Evolutionary conservation across 192 early-diverging fungal species (phyloP), one percentile per base, ranked within the genome.

Genomic region (Entomortierella beljakovae): DNA sequence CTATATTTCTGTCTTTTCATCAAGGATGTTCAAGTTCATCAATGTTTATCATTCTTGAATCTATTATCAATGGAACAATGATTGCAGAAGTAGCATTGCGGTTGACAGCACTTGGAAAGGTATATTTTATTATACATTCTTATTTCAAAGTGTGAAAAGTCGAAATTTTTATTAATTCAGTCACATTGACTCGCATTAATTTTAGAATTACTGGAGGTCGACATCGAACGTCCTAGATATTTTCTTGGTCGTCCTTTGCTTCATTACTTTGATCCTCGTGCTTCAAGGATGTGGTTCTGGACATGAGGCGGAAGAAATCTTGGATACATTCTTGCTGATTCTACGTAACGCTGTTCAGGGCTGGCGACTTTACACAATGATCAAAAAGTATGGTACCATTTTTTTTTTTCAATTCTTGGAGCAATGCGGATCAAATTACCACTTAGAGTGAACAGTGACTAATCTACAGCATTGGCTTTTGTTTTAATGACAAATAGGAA

Each of bases 181-280:
- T 46, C 43, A 46, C 43, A 15, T 20, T 46, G 20, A 46, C 15
- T 15, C 15, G 5, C 23, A 7, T 15, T 8, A 53, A 6, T 35
- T 15, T 38, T 69, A 90, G 87, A 64, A 67, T 49, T 88, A 85
- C 38, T 90, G 87, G 87, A 82, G 79, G 34, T 92, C 92, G 7
- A 82, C 87, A 64, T 92, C 89, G 85, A 94, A 94, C 73, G 82
- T 90, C 57, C 82, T 92, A 46, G 93, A 94, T 61, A 87, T 91
- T 28, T 53, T 92, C 7, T 72, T 94, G 8, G 92, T 93, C 0
- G 26, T 85, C 1, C 81, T 94, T 32, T 94, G 93, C 71, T 81
- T 83, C 8, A 83, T 91, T 26, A 93, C 92, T 1, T 61, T 94
- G 29, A 81, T 92, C 8, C 72, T 94, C 9, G 79, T 94, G 25